These are phyloP conservation scores for Collybiopsis luxurians DNA, from an alignment of 768 basidiomycete genomes.

Conservation along the genomic window DNA sequence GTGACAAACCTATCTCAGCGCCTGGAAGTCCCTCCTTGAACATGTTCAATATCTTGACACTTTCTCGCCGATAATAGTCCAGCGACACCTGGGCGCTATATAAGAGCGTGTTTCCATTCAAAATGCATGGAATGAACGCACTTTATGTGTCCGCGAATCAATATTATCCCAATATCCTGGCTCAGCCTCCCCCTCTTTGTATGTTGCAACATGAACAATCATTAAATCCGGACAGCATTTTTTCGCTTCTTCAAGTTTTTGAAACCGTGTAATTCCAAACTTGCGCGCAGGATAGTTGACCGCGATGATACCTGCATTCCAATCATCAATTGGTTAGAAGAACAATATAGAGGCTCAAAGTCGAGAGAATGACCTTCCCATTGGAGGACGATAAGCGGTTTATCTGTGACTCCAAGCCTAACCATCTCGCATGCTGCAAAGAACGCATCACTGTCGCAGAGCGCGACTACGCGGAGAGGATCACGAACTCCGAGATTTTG, in stretches of 20 bases:
- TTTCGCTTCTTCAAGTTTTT: conserved; percentile 76
- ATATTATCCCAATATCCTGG: conserved; percentile 93
- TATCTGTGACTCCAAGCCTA: conserved; percentile 61
- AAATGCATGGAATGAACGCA: conserved; percentile 22
- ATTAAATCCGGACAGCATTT: conserved; percentile 82
- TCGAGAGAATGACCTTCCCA: background rate
- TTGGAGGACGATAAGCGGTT: conserved; percentile 53
- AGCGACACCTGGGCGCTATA: conserved; percentile 67
- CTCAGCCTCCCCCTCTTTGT: conserved; percentile 81
- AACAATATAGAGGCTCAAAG: background rate
- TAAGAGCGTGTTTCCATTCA: background rate
- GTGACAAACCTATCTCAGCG: conserved; percentile 73
- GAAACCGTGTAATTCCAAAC: conserved; percentile 93
- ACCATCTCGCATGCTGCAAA: conserved; percentile 87
- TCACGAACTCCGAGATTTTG: conserved; percentile 68
- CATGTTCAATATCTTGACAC: conserved; percentile 77
- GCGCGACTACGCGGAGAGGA: conserved; percentile 80
- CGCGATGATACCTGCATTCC: conserved; percentile 89
- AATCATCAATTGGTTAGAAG: conserved; percentile 75
- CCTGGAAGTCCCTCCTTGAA: conserved; percentile 78
- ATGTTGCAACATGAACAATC: conserved; percentile 94
- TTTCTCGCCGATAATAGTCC: conserved; percentile 91
- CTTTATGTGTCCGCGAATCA: conserved; percentile 91
- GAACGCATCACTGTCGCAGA: conserved; percentile 89
- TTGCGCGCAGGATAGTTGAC: conserved; percentile 94